These are phyloP conservation scores for Myxozyma lipomycoides DNA, from an alignment of 805 yeast species.

Conservation along the genomic window DNA sequence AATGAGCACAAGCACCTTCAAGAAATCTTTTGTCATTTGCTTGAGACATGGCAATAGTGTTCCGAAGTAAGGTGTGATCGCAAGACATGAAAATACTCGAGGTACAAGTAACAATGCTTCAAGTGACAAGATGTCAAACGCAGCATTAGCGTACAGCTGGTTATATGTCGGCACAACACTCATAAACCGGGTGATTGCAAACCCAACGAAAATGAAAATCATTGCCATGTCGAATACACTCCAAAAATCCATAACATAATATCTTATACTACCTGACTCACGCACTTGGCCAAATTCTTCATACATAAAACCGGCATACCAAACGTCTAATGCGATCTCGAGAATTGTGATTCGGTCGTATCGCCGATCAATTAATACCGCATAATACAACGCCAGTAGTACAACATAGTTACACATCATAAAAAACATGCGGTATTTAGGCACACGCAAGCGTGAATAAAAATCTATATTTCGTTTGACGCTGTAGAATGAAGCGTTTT, in stretches of 20 bases:
- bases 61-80: conserved; percentile 37
- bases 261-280: conserved; percentile 33
- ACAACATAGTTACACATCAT: conserved; percentile 34
- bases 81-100: conserved; percentile 33
- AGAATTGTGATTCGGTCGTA: conserved; percentile 19
- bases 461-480: conserved; percentile 24
- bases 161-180: conserved; percentile 14
- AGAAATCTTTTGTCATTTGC: conserved; percentile 34
- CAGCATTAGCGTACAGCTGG: conserved; percentile 23
- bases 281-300: conserved; percentile 68
- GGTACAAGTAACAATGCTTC: conserved; percentile 36
- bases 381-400: conserved; percentile 32
- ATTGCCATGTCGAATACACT: conserved; percentile 33
- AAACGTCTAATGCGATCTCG: conserved; percentile 56
- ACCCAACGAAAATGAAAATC: conserved; percentile 28
- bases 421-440: conserved; percentile 34
- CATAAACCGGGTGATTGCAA: conserved; percentile 27
- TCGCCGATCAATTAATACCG: conserved; percentile 29
- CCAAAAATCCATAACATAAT: conserved; percentile 35
- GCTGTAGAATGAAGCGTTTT: conserved; percentile 30
- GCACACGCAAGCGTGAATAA: conserved; percentile 36
- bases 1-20: conserved; percentile 33
- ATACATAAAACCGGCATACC: conserved; percentile 88
- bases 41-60: conserved; percentile 37
- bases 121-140: conserved; percentile 35